A percentile compares a stretch with the other conserved stretches of the same genome.
phyloP scores from a whole-genome alignment of 345 rosid genomes.

The Populus ilicifolia region DNA sequence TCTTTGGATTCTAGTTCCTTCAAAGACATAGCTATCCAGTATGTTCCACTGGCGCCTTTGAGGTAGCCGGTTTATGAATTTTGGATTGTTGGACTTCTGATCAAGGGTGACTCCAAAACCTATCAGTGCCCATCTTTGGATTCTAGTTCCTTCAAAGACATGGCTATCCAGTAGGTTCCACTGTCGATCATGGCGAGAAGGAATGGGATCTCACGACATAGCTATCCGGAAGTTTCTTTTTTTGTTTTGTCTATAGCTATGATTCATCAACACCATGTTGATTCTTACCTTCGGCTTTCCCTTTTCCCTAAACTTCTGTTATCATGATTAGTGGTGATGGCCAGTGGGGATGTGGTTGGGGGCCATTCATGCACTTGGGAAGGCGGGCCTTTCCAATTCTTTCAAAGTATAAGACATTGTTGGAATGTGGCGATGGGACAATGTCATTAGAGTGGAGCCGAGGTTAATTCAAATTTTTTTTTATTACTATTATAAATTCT shows the following conservation, averaged over 20 bases:
- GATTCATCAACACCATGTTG: no score
- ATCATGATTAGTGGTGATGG: constrained; percentile 25
- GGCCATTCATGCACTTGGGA: constrained; percentile 26
- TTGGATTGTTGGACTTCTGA: constrained; percentile 68
- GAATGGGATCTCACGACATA: constrained; percentile 38
- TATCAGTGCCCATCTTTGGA: constrained; percentile 84
- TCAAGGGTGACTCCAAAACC: constrained; percentile 80
- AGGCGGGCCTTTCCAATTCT: constrained; percentile 1
- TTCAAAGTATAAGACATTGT: constrained; percentile 23
- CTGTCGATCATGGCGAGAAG: constrained; percentile 68
- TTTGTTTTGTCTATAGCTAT: neutral
- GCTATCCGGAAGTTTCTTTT: no score
- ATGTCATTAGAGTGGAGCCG: constrained; percentile 50
- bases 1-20: constrained; percentile 65
- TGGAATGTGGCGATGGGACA: constrained; percentile 45
- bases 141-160: constrained; percentile 61
- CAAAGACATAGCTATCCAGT: constrained; percentile 63
- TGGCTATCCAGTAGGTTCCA: constrained; percentile 76
- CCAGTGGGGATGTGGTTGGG: constrained; percentile 20
- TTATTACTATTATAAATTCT: constrained; percentile 11
- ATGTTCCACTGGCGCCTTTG: constrained; percentile 82
- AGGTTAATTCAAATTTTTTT: constrained; percentile 3
- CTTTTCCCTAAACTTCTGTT: constrained; percentile 30
- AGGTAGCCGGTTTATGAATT: constrained; percentile 73
- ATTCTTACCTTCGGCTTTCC: neutral